Conservation (phyloP, 305 asterid genomes). For the Fraxinus sp. region DNA sequence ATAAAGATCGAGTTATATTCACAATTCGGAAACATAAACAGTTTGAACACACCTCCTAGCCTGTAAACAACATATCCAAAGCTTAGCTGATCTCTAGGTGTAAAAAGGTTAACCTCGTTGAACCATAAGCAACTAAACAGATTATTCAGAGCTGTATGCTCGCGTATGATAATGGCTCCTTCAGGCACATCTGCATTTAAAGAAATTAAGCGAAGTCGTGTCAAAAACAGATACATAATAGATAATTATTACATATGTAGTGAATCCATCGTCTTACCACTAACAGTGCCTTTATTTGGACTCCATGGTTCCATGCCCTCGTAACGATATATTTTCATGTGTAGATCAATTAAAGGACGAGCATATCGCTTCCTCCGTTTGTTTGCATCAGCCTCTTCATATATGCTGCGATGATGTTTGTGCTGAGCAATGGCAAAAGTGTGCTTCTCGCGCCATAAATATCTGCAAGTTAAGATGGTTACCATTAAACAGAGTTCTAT, state of each 20-base stretch:
- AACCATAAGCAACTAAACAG: conserved; percentile 97
- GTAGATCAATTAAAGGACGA: conserved; percentile 88
- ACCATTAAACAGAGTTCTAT: conserved; percentile 10
- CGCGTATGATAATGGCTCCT: conserved; percentile 93
- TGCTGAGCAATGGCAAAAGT: conserved; percentile 97
- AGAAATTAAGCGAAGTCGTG: neutral
- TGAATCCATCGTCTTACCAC: conserved; percentile 48
- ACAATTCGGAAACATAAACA: conserved; percentile 88
- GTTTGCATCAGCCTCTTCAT: conserved; percentile 93
- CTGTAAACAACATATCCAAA: conserved; percentile 88
- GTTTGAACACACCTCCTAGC: conserved; percentile 56
- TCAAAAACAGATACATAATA: neutral
- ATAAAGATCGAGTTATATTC: conserved; percentile 82
- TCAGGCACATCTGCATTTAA: conserved; percentile 85
- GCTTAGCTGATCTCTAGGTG: conserved; percentile 97
- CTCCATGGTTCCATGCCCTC: conserved; percentile 94
- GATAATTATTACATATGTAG: neutral
- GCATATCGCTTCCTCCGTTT: conserved; percentile 96
- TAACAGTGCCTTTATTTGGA: conserved; percentile 50
- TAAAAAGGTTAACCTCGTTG: conserved; percentile 90
- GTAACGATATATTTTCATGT: conserved; percentile 72
- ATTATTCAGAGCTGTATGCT: conserved; percentile 74
- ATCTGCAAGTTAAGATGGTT: conserved; percentile 44
- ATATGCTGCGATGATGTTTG: conserved; percentile 76
- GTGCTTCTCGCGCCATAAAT: conserved; percentile 87